phyloP scores from a whole-genome alignment of 2,329 filamentous ascomycete genomes.

The Fonsecaea pugnacius region DNA sequence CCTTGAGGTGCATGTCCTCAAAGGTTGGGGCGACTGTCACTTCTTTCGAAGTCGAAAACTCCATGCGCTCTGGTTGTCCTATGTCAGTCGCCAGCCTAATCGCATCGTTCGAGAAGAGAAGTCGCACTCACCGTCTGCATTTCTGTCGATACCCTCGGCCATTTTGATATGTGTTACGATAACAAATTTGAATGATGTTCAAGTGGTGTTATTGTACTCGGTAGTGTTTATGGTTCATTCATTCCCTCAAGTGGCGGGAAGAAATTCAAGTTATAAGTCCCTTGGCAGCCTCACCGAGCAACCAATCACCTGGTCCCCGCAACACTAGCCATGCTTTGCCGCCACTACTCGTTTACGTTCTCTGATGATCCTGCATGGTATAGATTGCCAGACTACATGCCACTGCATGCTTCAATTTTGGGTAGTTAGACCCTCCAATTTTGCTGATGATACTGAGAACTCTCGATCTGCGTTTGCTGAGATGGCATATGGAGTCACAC shows the following conservation, averaged over 20 bases:
- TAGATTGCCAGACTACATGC: not conserved
- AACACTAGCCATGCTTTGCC: not conserved
- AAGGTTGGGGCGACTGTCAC: constrained; percentile 91
- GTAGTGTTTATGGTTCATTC: not conserved
- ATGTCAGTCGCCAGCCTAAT: constrained; percentile 32
- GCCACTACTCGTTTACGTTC: not conserved
- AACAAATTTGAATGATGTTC: not conserved
- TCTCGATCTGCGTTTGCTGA: not conserved
- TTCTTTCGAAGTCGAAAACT: constrained; percentile 98
- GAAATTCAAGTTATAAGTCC: not conserved
- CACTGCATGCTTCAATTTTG: not conserved
- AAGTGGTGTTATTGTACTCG: constrained; percentile 2
- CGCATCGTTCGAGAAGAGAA: not conserved
- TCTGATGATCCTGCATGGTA: not conserved
- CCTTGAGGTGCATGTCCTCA: constrained; percentile 95
- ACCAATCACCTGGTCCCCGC: not conserved
- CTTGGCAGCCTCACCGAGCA: not conserved
- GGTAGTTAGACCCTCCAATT: too few relatives aligned
- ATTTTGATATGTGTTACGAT: constrained; percentile 58
- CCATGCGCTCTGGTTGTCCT: constrained; percentile 74
- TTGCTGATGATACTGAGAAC: not conserved
- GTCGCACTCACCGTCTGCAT: constrained; percentile 66
- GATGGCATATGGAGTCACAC: not conserved
- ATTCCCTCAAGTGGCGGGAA: not conserved
- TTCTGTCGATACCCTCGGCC: constrained; percentile 91